phyloP scores from a whole-genome alignment of 257 asterid species.

The Striga asiatica region DNA sequence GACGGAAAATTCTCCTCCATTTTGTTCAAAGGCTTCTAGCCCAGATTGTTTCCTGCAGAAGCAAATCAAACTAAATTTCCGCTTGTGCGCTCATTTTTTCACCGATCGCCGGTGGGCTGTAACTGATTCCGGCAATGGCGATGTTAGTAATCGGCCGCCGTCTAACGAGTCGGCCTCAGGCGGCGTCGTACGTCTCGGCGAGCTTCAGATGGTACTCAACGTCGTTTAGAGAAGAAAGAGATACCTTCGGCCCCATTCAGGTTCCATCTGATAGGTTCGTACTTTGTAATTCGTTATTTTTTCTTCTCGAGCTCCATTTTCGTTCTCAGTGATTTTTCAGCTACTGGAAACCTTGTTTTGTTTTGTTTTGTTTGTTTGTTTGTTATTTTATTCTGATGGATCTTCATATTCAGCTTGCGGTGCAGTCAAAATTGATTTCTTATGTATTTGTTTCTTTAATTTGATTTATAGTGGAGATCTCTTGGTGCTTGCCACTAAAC shows the following conservation, averaged over 20 bases:
- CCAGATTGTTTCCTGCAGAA: not conserved
- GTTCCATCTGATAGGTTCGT: conserved; percentile 68
- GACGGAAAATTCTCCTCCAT: not conserved
- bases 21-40: conserved; percentile 12
- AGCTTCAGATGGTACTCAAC: conserved; percentile 53
- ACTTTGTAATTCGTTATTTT: not conserved
- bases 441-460: not conserved
- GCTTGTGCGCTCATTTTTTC: too few species aligned
- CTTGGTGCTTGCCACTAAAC: too few species aligned
- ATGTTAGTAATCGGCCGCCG: conserved; percentile 47
- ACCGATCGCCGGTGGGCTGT: not conserved
- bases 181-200: conserved; percentile 21
- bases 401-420: not conserved
- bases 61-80: not conserved
- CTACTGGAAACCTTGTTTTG: too few species aligned
- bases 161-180: conserved; percentile 32
- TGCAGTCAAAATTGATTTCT: not conserved
- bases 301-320: not conserved
- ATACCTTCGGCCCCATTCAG: conserved; percentile 86
- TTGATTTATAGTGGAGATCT: too few species aligned
- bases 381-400: not conserved
- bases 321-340: not conserved
- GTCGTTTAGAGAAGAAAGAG: conserved; percentile 75
- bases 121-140: conserved; percentile 35
- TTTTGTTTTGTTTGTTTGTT: not conserved